Conservation (phyloP, 768 basidiomycete species). For the Amanita pallidorosea region DNA sequence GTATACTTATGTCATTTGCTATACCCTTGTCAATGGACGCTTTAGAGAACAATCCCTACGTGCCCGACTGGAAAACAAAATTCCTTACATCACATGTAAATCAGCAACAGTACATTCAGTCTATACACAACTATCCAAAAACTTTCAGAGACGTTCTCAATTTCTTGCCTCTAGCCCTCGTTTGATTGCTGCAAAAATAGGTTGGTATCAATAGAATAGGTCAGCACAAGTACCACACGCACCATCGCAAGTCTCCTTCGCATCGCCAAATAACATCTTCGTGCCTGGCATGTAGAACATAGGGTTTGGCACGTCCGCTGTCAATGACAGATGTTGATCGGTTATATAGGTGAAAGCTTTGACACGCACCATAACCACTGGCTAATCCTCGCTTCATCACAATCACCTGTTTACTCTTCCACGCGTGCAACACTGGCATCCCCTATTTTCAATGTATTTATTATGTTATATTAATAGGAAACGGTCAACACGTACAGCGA, state of each 20-base stretch:
- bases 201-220: background rate
- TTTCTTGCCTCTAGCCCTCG: slow-evolving; percentile 36
- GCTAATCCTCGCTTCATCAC: slow-evolving; percentile 92
- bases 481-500: slow-evolving; percentile 37
- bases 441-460: slow-evolving; percentile 28
- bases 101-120: slow-evolving; percentile 1
- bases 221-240: slow-evolving; percentile 9
- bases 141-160: background rate
- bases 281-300: slow-evolving; percentile 91
- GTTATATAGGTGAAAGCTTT: slow-evolving; percentile 4
- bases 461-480: background rate
- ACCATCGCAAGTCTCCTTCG: slow-evolving; percentile 87
- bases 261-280: slow-evolving; percentile 89
- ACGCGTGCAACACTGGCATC: slow-evolving; percentile 87
- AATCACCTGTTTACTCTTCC: slow-evolving; percentile 88
- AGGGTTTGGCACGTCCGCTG: slow-evolving; percentile 86
- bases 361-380: slow-evolving; percentile 65
- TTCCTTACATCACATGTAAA: slow-evolving; percentile 1
- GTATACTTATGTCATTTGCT: background rate
- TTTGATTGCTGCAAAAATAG: slow-evolving; percentile 39
- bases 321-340: background rate
- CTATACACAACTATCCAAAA: background rate
- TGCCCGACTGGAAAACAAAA: background rate
- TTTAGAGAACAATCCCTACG: background rate
- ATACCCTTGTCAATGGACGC: background rate